These are phyloP conservation scores for Kwoniella heveanensis DNA, from an alignment of 768 basidiomycete species.

Conservation along the genomic window DNA sequence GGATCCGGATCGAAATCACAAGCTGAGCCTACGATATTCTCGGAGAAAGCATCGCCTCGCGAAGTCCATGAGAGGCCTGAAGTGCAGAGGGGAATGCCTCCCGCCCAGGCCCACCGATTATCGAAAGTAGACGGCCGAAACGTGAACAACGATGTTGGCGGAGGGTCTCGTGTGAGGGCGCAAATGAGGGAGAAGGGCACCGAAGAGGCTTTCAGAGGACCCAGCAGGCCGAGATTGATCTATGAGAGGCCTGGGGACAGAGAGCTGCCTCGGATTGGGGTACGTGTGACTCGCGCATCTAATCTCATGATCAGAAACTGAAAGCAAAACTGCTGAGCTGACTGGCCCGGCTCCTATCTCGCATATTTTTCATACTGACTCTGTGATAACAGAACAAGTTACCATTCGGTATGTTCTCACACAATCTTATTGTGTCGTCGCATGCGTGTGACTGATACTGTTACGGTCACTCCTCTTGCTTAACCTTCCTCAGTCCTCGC, in stretches of 20 bases:
- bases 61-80: conserved; percentile 44
- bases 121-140: not conserved
- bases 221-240: conserved; percentile 49
- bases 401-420: conserved; percentile 31
- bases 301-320: too few species aligned
- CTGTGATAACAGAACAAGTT: conserved; percentile 22
- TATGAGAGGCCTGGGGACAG: conserved; percentile 48
- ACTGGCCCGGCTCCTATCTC: not conserved
- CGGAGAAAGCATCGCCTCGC: conserved; percentile 38
- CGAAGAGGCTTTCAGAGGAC: conserved; percentile 45
- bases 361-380: not conserved
- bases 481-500: conserved; percentile 24
- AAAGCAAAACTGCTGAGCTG: too few species aligned
- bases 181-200: not conserved
- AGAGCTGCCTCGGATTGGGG: conserved; percentile 46
- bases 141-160: too few species aligned
- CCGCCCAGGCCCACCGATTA: not conserved
- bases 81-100: conserved; percentile 32
- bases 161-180: not conserved
- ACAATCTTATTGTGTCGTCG: not conserved
- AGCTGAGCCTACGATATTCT: conserved; percentile 39
- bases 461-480: not conserved
- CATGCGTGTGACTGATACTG: not conserved
- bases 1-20: not conserved
- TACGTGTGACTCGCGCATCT: conserved; percentile 23